Conservation (phyloP, 345 rosid genomes). For the Orychophragmus violaceus region DNA sequence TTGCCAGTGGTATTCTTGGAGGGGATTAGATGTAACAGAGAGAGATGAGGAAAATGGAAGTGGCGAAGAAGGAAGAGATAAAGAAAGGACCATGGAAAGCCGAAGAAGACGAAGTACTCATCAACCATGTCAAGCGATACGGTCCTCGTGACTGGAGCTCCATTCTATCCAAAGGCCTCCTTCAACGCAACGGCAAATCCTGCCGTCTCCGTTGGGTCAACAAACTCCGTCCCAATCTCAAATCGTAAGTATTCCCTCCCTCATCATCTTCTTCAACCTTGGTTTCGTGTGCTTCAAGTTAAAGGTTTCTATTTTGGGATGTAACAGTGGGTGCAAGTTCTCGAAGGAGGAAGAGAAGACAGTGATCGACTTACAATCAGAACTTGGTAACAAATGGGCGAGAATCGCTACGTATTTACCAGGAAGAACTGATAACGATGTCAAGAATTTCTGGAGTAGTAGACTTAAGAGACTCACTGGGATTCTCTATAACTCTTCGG, state of each 20-base stretch:
- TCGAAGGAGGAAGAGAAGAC: conserved; percentile 74
- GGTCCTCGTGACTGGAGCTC: conserved; percentile 99
- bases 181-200: conserved; percentile 82
- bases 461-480: conserved; percentile 76
- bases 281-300: not conserved
- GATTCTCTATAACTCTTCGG: conserved; percentile 48
- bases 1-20: too few relatives aligned
- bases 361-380: conserved; percentile 79
- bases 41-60: conserved; percentile 36
- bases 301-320: not conserved
- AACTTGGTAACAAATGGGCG: conserved; percentile 90
- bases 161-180: conserved; percentile 97
- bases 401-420: conserved; percentile 74
- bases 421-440: conserved; percentile 84
- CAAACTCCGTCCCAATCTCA: conserved; percentile 88
- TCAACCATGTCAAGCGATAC: conserved; percentile 59
- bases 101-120: conserved; percentile 79
- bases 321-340: conserved; percentile 66
- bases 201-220: conserved; percentile 99
- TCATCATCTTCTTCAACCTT: too few relatives aligned
- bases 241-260: too few relatives aligned
- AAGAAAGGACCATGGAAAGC: conserved; percentile 94
- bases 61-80: conserved; percentile 38
- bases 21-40: too few relatives aligned
- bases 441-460: conserved; percentile 95